Percentiles rank a stretch among this genome's conserved stretches.
phyloP scores from a whole-genome alignment of 2,329 filamentous ascomycete species.

The Aspergillus tamarii region DNA sequence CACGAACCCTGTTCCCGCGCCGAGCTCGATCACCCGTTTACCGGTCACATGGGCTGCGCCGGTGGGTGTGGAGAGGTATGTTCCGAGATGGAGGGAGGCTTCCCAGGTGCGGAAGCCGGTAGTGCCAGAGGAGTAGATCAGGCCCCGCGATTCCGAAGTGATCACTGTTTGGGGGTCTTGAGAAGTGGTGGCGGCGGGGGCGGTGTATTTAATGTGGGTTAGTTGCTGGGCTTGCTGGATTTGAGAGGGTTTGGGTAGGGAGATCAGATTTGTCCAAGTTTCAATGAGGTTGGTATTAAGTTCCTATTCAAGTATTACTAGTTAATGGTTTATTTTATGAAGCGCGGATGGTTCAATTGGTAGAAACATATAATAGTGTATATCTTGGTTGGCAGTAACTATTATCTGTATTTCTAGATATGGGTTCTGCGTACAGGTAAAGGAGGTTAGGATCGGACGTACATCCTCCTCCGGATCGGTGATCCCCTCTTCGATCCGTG shows the following conservation, averaged over 20 bases:
- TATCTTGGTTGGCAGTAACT: background rate
- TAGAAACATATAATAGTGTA: background rate
- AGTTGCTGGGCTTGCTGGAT: slow-evolving; percentile 68
- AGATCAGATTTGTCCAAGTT: slow-evolving; percentile 67
- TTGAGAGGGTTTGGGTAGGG: slow-evolving; percentile 66
- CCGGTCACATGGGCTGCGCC: slow-evolving; percentile 53
- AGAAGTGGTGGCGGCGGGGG: slow-evolving; percentile 24
- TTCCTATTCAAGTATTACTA: slow-evolving; percentile 58
- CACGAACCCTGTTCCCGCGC: slow-evolving; percentile 68
- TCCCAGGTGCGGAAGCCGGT: slow-evolving; percentile 73
- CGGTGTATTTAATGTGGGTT: slow-evolving; percentile 73
- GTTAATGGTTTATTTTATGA: background rate
- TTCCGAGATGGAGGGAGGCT: slow-evolving; percentile 65
- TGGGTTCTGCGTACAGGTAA: slow-evolving; percentile 35
- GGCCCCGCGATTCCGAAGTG: slow-evolving; percentile 59
- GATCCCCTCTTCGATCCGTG: slow-evolving; percentile 72
- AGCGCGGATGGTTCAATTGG: background rate
- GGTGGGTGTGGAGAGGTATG: slow-evolving; percentile 55
- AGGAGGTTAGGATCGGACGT: background rate
- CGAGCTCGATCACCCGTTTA: slow-evolving; percentile 65
- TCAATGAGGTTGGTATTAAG: slow-evolving; percentile 80
- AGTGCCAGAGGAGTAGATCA: slow-evolving; percentile 60
- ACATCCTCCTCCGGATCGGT: slow-evolving; percentile 86
- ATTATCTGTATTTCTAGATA: slow-evolving; percentile 1
- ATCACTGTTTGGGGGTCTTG: slow-evolving; percentile 28